Base-by-base conservation (phyloP, 805 yeast species). In the Wickerhamomyces xylosicus region DNA sequence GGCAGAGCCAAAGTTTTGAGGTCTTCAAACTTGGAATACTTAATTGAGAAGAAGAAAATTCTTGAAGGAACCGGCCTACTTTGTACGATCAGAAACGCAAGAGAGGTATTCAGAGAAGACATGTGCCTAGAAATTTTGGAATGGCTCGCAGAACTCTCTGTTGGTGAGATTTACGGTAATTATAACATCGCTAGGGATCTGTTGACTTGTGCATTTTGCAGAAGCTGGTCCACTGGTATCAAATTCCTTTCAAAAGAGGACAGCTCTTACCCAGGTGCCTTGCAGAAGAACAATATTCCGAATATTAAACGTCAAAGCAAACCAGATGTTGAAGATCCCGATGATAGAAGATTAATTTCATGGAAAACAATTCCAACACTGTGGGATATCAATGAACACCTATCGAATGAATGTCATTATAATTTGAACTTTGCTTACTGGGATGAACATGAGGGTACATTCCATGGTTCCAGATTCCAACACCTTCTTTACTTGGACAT, bases 41-140 rank as follows among this genome's bases (percentile, higher is more conserved):
- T 85, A 28, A 42, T 73, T 31, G 72, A 66, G 31, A 64, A 79
- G 28, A 81, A 81, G 48, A 60, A 61, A n/a, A 60, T 68, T 3
- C 57, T 85, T 22, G 71, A 74, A 18, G 61, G 76, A 0, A 78
- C 85, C 0, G 87, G 87, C 0, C 62, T 84, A 16, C 71, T 79
- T 2, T 69, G 80, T 1, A 71, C 84, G 36, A 77, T 86, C 14
- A 62, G 85, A 40, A 72, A 78, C 38, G 66, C 74, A 15, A 63
- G 87, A 41, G 95, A 85, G 51, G 62, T 73, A 6, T 80, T 84
- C 52, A 64, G 92, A 38, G 95, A 86, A 52, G 89, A 82, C 41
- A 77, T 83, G 84, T 78, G 82, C 47, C 78, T 73, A 33, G 86
- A 79, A 44, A 74, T 85, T 16, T 54, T 83, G 6, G 49, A 55